phyloP scores from a whole-genome alignment of 441 rosid genomes.

The Geranium incanum region DNA sequence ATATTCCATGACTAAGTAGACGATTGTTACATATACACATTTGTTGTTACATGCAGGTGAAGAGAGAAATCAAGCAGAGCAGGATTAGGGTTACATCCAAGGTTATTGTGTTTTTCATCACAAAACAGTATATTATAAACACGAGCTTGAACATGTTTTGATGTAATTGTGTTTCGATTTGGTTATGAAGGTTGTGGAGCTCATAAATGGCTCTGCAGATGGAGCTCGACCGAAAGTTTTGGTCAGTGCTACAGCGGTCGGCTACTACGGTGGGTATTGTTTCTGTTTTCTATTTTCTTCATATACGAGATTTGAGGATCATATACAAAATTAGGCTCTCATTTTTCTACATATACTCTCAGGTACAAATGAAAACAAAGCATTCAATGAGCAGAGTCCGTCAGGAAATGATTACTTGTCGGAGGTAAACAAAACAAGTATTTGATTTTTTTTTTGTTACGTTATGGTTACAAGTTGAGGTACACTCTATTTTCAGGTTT shows the following conservation, averaged over 20 bases:
- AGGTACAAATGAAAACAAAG: conserved; percentile 74
- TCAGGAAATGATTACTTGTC: conserved; percentile 91
- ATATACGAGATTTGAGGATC: not conserved
- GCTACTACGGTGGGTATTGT: conserved; percentile 54
- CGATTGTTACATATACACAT: not conserved
- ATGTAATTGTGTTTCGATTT: too few relatives aligned
- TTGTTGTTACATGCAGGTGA: conserved; percentile 35
- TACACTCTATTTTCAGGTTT: conserved; percentile 40
- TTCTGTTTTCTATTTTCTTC: not conserved
- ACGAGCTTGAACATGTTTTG: too few relatives aligned
- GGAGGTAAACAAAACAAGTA: conserved; percentile 39
- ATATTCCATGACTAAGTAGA: not conserved
- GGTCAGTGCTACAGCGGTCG: conserved; percentile 90
- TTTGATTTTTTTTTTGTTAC: not conserved
- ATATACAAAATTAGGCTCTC: too few relatives aligned
- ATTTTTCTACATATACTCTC: conserved; percentile 4
- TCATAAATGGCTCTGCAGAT: conserved; percentile 53
- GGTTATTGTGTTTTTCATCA: conserved; percentile 27
- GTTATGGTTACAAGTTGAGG: too few relatives aligned
- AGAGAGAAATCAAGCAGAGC: conserved; percentile 84
- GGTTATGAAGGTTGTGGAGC: conserved; percentile 57
- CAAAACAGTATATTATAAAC: too few relatives aligned
- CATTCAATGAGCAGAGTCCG: conserved; percentile 73
- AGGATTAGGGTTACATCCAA: conserved; percentile 75
- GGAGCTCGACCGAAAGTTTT: conserved; percentile 59